phyloP scores from a whole-genome alignment of 306 rosid species.

The Glycine tomentella region DNA sequence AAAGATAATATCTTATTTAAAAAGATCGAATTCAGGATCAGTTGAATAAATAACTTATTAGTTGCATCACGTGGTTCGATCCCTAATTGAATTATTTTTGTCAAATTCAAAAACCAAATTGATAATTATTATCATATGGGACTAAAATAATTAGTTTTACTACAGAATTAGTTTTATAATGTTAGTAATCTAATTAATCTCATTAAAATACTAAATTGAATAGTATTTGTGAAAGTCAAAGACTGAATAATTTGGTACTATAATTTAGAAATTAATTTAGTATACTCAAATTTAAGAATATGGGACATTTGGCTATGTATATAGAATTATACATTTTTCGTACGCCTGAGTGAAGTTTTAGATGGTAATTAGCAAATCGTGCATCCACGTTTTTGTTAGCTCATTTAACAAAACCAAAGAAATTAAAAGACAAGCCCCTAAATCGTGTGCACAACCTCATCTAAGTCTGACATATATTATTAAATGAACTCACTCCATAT shows the following conservation, averaged over 20 bases:
- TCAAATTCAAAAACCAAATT: too few species aligned
- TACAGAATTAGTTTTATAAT: too few species aligned
- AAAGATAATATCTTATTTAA: too few species aligned
- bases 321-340: background rate
- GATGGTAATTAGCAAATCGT: background rate
- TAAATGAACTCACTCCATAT: background rate
- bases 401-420: background rate
- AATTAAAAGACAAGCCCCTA: conserved; percentile 2
- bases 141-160: too few species aligned
- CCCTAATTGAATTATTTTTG: too few species aligned
- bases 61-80: too few species aligned
- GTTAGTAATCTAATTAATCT: too few species aligned
- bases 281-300: background rate
- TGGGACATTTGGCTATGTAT: background rate
- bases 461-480: background rate
- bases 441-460: background rate
- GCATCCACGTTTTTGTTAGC: conserved; percentile 9
- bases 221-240: background rate
- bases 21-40: too few species aligned
- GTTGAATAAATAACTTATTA: too few species aligned
- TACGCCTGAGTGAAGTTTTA: background rate
- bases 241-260: background rate
- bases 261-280: background rate
- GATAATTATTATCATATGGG: too few species aligned
- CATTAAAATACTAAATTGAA: background rate